These are phyloP conservation scores for Candida succiphila DNA, from an alignment of 805 yeast genomes.

Conservation along the genomic window DNA sequence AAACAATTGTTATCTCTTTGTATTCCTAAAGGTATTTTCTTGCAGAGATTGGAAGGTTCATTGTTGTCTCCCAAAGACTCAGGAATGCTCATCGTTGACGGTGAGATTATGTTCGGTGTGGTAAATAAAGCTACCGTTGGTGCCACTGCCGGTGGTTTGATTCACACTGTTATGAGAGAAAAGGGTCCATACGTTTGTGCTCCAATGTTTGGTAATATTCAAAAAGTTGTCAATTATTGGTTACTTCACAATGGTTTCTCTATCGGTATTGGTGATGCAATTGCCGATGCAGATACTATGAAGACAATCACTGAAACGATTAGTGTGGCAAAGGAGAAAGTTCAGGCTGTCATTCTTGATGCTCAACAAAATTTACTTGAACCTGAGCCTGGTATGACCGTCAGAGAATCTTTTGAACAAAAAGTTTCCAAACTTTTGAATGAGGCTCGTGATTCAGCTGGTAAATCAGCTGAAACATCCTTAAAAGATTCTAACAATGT, in stretches of 20 bases:
- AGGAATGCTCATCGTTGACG: constrained; percentile 93
- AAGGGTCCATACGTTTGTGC: constrained; percentile 92
- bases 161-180: constrained; percentile 95
- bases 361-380: constrained; percentile 84
- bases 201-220: constrained; percentile 81
- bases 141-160: constrained; percentile 95
- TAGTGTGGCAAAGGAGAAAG: constrained; percentile 86
- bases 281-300: constrained; percentile 97
- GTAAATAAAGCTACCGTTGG: constrained; percentile 98
- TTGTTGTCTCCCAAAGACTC: constrained; percentile 79
- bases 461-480: constrained; percentile 96
- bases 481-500: constrained; percentile 92
- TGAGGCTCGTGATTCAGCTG: constrained; percentile 98
- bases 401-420: constrained; percentile 96
- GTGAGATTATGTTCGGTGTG: constrained; percentile 95
- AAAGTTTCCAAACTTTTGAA: constrained; percentile 90
- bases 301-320: constrained; percentile 87
- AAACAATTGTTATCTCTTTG: constrained; percentile 88
- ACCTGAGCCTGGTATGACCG: constrained; percentile 99
- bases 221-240: constrained; percentile 95
- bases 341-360: constrained; percentile 84
- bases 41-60: constrained; percentile 91
- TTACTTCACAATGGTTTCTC: constrained; percentile 93
- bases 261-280: constrained; percentile 99
- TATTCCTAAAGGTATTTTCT: constrained; percentile 90